These are phyloP conservation scores for Lentithecium fluviatile DNA, from an alignment of 495 filamentous ascomycete species.

Conservation along the genomic window DNA sequence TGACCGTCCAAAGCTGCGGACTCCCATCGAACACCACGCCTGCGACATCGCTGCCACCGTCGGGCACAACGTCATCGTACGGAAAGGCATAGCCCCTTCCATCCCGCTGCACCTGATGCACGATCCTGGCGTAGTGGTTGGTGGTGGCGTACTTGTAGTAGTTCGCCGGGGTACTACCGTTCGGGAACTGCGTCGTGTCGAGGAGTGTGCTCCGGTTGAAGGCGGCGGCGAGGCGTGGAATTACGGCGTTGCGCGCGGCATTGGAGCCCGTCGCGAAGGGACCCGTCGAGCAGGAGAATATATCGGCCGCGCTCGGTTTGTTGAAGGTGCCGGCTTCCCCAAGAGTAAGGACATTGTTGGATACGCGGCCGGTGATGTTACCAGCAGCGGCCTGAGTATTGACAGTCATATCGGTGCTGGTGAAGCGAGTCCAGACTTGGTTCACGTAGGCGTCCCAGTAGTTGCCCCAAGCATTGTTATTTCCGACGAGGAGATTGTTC, in stretches of 20 bases:
- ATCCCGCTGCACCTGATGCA: conserved; percentile 62
- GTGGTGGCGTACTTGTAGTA: conserved; percentile 50
- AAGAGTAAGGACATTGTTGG: conserved; percentile 53
- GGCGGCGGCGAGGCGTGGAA: conserved; percentile 65
- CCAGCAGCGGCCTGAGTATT: conserved; percentile 62
- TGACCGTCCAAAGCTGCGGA: conserved; percentile 59
- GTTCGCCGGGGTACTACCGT: conserved; percentile 37
- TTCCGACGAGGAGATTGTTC: conserved; percentile 59
- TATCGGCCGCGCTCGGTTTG: conserved; percentile 60
- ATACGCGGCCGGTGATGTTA: conserved; percentile 54
- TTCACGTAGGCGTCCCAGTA: conserved; percentile 67
- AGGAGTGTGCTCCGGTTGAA: conserved; percentile 68
- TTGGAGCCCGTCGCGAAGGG: conserved; percentile 60
- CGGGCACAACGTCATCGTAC: conserved; percentile 71
- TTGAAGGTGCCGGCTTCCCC: conserved; percentile 50
- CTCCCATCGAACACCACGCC: conserved; percentile 60
- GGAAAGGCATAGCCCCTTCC: conserved; percentile 72
- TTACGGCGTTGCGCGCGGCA: conserved; percentile 52
- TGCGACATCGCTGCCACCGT: conserved; percentile 57
- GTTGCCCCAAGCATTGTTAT: conserved; percentile 55
- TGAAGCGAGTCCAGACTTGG: conserved; percentile 63
- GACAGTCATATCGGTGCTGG: conserved; percentile 49
- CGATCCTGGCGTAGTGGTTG: conserved; percentile 70
- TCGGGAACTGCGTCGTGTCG: conserved; percentile 49
- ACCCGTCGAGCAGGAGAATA: conserved; percentile 71